Percentiles rank a stretch among this genome's conserved stretches.
Evolutionary conservation across 495 filamentous ascomycete species (phyloP).

Genomic region (Trichoderma erinaceum): DNA sequence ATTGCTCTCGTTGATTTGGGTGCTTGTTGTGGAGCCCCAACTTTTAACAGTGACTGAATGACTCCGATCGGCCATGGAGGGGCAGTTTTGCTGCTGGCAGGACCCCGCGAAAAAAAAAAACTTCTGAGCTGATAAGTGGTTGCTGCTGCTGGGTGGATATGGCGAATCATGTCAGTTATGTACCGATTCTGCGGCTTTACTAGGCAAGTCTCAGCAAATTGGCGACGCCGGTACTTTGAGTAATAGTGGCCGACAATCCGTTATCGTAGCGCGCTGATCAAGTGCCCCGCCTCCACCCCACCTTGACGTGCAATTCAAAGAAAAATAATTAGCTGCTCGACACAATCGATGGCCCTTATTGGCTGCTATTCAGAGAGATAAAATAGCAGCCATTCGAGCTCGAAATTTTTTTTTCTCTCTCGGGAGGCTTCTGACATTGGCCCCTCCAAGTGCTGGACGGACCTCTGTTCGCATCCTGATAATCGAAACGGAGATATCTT

Average conservation of each 20-base stretch:
- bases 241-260: not conserved
- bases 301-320: not conserved
- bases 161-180: not conserved
- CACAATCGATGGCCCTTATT: constrained; percentile 1
- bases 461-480: constrained; percentile 8
- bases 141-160: too few relatives aligned
- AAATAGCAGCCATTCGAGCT: constrained; percentile 20
- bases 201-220: not conserved
- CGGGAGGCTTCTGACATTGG: constrained; percentile 1
- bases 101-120: not conserved
- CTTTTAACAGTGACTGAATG: not conserved
- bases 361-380: constrained; percentile 2
- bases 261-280: not conserved
- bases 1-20: not conserved
- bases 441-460: constrained; percentile 11
- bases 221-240: not conserved
- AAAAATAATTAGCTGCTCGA: constrained; percentile 2
- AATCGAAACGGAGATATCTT: constrained; percentile 23
- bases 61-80: not conserved
- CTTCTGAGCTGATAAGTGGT: not conserved
- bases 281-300: constrained; percentile 12
- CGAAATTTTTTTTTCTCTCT: constrained; percentile 5
- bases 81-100: constrained; percentile 3
- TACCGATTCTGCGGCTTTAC: not conserved
- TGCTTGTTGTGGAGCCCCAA: not conserved